These are phyloP conservation scores for Blepharisma japonicum DNA, from an alignment of 73 alveolate species.

Conservation along the genomic window DNA sequence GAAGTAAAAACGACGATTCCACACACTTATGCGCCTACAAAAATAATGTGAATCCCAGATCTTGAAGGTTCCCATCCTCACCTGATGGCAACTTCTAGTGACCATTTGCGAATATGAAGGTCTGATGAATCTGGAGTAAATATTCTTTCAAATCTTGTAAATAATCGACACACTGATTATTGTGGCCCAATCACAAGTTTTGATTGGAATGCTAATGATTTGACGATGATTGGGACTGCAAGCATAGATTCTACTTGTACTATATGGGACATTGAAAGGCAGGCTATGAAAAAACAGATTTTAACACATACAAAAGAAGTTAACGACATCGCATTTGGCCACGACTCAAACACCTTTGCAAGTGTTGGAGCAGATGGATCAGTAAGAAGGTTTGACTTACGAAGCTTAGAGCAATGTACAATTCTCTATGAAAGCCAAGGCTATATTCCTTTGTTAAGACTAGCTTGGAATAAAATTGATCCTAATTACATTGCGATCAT, in stretches of 20 bases:
- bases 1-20: conserved; percentile 28
- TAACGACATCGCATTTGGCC: conserved; percentile 88
- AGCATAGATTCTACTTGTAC: conserved; percentile 97
- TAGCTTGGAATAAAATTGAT: conserved; percentile 90
- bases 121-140: too few species aligned
- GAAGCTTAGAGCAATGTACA: conserved; percentile 84
- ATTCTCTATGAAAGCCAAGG: conserved; percentile 86
- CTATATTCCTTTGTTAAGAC: conserved; percentile 77
- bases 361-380: conserved; percentile 98
- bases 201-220: conserved; percentile 91
- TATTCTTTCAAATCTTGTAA: conserved; percentile 41
- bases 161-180: conserved; percentile 40
- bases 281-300: conserved; percentile 82
- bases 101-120: conserved; percentile 61
- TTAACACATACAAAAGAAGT: conserved; percentile 98
- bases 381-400: conserved; percentile 85
- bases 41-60: conserved; percentile 95
- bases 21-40: conserved; percentile 71
- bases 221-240: conserved; percentile 88
- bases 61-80: conserved; percentile 36
- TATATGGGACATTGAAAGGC: conserved; percentile 93
- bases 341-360: conserved; percentile 82
- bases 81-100: conserved; percentile 78
- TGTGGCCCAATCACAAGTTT: conserved; percentile 92
- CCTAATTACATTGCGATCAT: conserved; percentile 89